Evolutionary conservation across 352 stramenopile genomes (phyloP).

Genomic region (Pythium dissotocum): DNA sequence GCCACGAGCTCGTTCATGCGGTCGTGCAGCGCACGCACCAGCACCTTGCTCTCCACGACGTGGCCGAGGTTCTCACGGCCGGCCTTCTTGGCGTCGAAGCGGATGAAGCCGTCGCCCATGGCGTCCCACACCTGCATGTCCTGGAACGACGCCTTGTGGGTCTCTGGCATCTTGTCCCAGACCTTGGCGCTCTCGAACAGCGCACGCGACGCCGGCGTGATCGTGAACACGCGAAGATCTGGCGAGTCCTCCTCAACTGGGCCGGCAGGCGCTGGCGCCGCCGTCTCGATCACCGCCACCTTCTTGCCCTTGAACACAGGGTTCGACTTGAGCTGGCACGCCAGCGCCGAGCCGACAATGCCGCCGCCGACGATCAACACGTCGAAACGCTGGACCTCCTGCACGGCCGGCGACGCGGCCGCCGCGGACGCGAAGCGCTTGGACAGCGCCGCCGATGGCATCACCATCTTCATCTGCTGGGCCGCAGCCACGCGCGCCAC

Average conservation of each 20-base stretch:
- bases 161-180: slow-evolving; percentile 69
- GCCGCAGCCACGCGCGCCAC: slow-evolving; percentile 22
- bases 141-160: slow-evolving; percentile 70
- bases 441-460: slow-evolving; percentile 17
- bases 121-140: slow-evolving; percentile 92
- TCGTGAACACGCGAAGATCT: slow-evolving; percentile 90
- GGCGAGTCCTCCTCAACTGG: slow-evolving; percentile 62
- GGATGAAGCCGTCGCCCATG: slow-evolving; percentile 88
- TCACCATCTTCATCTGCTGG: slow-evolving; percentile 17
- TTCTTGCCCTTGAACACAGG: slow-evolving; percentile 79
- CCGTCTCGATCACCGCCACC: slow-evolving; percentile 75
- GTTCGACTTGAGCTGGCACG: slow-evolving; percentile 78
- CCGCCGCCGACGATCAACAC: slow-evolving; percentile 83
- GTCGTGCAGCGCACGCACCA: slow-evolving; percentile 84
- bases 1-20: slow-evolving; percentile 75
- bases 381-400: slow-evolving; percentile 62
- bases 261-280: slow-evolving; percentile 37
- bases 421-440: slow-evolving; percentile 30
- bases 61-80: slow-evolving; percentile 70
- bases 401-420: slow-evolving; percentile 9
- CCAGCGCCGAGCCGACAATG: slow-evolving; percentile 79
- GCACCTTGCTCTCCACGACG: slow-evolving; percentile 87
- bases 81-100: slow-evolving; percentile 77
- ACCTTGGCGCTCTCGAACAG: slow-evolving; percentile 74
- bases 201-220: slow-evolving; percentile 82